These are phyloP conservation scores for Dioscorea dumetorum DNA, from an alignment of 106 monocot genomes.

Conservation along the genomic window DNA sequence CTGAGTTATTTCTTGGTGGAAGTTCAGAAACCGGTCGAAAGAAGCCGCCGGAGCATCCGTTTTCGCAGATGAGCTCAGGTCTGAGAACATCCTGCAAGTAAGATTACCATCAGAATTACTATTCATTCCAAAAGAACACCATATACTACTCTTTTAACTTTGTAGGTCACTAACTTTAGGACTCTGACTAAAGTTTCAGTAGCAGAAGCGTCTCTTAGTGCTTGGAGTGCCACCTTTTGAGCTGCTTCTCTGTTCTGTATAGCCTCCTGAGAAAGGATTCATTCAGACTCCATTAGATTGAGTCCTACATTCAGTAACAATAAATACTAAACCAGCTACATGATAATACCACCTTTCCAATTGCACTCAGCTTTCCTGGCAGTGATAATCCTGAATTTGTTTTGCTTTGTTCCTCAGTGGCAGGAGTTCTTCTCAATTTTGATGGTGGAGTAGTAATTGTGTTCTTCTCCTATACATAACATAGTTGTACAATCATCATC, in stretches of 20 bases:
- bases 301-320: too few species aligned
- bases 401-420: neutral
- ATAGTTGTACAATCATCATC: neutral
- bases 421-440: conserved; percentile 20
- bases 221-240: conserved; percentile 81
- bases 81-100: conserved; percentile 40
- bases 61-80: conserved; percentile 34
- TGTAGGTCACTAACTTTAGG: conserved; percentile 43
- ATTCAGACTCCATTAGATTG: neutral
- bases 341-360: conserved; percentile 59
- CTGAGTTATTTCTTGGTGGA: conserved; percentile 50
- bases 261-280: conserved; percentile 55
- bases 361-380: conserved; percentile 41
- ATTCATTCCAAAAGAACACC: neutral
- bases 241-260: conserved; percentile 64
- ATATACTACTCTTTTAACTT: neutral
- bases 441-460: conserved; percentile 15
- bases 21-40: conserved; percentile 58
- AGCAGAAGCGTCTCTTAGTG: conserved; percentile 77
- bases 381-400: conserved; percentile 13
- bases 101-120: neutral
- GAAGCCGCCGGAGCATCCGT: conserved; percentile 34
- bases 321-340: too few species aligned
- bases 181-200: conserved; percentile 62
- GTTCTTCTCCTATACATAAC: conserved; percentile 51